phyloP scores from a whole-genome alignment of 116 monocot species.

The Dioscorea cayenensis region DNA sequence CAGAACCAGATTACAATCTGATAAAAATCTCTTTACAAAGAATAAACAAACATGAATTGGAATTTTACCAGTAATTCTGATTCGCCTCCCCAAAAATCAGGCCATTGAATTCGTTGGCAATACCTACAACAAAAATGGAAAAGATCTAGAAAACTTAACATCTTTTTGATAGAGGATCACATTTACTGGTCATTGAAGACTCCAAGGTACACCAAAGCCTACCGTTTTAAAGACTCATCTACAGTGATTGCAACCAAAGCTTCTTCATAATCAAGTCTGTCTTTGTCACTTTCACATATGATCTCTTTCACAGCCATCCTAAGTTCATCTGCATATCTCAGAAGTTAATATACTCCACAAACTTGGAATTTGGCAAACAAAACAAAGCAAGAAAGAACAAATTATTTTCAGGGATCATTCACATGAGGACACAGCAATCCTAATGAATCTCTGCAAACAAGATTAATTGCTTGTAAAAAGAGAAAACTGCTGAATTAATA shows the following conservation, averaged over 20 bases:
- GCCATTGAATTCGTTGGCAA: slow-evolving; percentile 72
- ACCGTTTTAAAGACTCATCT: slow-evolving; percentile 78
- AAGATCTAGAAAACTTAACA: background rate
- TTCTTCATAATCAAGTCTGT: slow-evolving; percentile 66
- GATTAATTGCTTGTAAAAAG: too few species aligned
- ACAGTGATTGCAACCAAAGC: slow-evolving; percentile 82
- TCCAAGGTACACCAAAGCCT: background rate
- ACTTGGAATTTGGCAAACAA: background rate
- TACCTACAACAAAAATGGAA: slow-evolving; percentile 39
- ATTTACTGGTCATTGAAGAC: background rate
- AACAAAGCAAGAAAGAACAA: background rate
- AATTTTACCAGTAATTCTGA: slow-evolving; percentile 76
- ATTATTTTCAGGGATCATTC: background rate
- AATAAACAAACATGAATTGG: too few species aligned
- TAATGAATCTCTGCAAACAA: too few species aligned
- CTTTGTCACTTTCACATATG: slow-evolving; percentile 68
- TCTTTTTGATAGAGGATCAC: background rate
- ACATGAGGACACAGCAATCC: background rate
- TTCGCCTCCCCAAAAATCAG: slow-evolving; percentile 98
- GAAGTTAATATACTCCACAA: background rate
- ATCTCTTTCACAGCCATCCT: slow-evolving; percentile 93
- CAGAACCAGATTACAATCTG: too few species aligned
- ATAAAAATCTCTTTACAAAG: too few species aligned
- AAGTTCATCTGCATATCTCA: slow-evolving; percentile 56
- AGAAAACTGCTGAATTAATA: too few species aligned